Evolutionary conservation across 164 flowering plant species (phyloP).

Genomic region (Magnolia changhungtana): DNA sequence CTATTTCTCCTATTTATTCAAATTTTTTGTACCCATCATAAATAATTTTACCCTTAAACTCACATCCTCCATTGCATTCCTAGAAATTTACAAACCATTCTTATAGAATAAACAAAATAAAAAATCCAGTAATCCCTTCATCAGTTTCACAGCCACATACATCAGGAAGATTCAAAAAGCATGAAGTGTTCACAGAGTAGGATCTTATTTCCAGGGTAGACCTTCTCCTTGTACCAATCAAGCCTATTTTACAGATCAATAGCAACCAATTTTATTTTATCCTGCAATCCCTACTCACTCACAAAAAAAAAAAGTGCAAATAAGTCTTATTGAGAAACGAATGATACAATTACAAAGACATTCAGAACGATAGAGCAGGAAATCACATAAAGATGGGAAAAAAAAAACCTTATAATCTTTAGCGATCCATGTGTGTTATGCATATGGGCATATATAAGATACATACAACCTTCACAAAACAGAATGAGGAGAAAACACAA

Average conservation of each 20-base stretch:
- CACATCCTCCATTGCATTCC: too few species aligned
- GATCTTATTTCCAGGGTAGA: constrained; percentile 71
- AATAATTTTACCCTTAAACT: too few species aligned
- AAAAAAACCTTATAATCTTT: constrained; percentile 64
- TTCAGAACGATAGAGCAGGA: too few species aligned
- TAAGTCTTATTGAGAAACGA: neutral
- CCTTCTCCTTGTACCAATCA: constrained; percentile 91
- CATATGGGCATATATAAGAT: constrained; percentile 69
- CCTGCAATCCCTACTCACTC: neutral
- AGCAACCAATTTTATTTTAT: constrained; percentile 66
- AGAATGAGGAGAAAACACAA: too few species aligned
- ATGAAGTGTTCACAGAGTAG: neutral
- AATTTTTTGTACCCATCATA: too few species aligned
- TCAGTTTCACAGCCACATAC: too few species aligned
- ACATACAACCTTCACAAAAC: constrained; percentile 54
- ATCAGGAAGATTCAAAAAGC: neutral
- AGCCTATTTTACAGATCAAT: constrained; percentile 71
- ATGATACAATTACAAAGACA: too few species aligned
- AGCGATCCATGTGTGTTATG: constrained; percentile 83
- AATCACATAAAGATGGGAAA: neutral
- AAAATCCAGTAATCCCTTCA: too few species aligned
- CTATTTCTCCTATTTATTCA: too few species aligned
- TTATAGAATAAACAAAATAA: too few species aligned
- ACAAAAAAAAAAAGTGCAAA: neutral
- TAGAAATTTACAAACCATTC: too few species aligned